These are phyloP conservation scores for Brassica napus DNA, from an alignment of 345 rosid species.

Conservation along the genomic window DNA sequence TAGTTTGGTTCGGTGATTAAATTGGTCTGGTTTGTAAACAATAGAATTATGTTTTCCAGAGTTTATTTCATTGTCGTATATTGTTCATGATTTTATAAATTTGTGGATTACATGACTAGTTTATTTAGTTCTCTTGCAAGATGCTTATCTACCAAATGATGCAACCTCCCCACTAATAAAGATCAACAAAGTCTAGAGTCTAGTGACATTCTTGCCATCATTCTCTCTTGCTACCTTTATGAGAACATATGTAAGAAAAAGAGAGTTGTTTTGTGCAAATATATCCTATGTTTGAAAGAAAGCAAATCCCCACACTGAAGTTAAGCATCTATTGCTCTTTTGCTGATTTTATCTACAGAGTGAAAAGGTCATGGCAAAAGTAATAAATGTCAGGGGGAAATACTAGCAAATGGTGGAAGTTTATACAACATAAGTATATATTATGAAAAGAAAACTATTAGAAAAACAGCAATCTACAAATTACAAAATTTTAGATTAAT, in stretches of 20 bases:
- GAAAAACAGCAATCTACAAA: background rate
- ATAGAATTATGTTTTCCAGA: no score
- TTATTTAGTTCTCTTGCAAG: constrained; percentile 4
- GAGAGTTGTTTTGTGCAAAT: constrained; percentile 8
- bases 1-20: background rate
- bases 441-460: background rate
- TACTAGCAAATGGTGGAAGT: background rate
- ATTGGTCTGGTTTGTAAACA: constrained; percentile 17
- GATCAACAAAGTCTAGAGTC: constrained; percentile 21
- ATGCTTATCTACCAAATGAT: constrained; percentile 28
- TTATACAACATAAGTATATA: background rate
- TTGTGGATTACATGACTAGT: background rate
- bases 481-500: background rate
- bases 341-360: constrained; percentile 18
- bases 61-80: no score
- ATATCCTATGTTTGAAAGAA: constrained; percentile 29
- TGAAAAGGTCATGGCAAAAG: background rate
- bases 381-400: background rate
- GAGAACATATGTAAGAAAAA: background rate
- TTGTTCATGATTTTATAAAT: background rate
- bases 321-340: constrained; percentile 56
- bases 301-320: constrained; percentile 52
- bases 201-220: constrained; percentile 34
- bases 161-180: constrained; percentile 37
- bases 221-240: background rate